Base-by-base conservation (phyloP, 768 basidiomycete genomes). In the Naganishia antarctica region DNA sequence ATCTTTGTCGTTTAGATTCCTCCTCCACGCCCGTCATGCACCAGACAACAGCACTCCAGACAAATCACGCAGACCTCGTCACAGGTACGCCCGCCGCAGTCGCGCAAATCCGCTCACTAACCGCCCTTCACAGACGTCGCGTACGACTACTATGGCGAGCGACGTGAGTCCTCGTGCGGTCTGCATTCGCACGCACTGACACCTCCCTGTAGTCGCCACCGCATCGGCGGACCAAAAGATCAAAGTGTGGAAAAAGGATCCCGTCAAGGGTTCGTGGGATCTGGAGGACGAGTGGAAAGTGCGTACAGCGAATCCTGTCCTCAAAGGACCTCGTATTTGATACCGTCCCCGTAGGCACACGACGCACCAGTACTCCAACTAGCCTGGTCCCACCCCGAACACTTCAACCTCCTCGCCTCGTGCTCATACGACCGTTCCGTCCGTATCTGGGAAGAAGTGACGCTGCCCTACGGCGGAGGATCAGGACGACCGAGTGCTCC, bases 251-350 rank as follows among this genome's bases (percentile, higher is more conserved):
- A 81, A 83, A 40, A 87, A 91, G 66, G 87, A 90, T 70, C 75
- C 70, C 2, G 88, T 88, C 6, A 82, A 81, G 4, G 49, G 49
- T 5, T 37, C 34, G 9, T 92, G 91, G 91, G 83, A 78, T 37
- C 82, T 85, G 1, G 87, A 90, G 71, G 87, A 89, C 62, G 91
- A 93, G 71, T 96, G 92, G 92, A 93, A 91, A 82, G 91, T 88
- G 60, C 47, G 82, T 71, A 37, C 15, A 37, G 15, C 34, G 34
- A 7, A 21, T 18, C 23, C 9, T 50, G 2, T 29, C 18, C 23
- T 21, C 15, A 3, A n/a, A 21, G 26, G 4, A 29, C 43, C 11
- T 3, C 26, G 28, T 21, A 8, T 18, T 13, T 47, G 18, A 4
- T 31, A 15, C 5, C 18, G 26, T 32, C 6, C 29, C 51, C 3